A percentile compares a stretch with the other conserved stretches of the same genome.
Evolutionary conservation across 129 eudicot genomes (phyloP).

Genomic region (Artemisia tridentata): DNA sequence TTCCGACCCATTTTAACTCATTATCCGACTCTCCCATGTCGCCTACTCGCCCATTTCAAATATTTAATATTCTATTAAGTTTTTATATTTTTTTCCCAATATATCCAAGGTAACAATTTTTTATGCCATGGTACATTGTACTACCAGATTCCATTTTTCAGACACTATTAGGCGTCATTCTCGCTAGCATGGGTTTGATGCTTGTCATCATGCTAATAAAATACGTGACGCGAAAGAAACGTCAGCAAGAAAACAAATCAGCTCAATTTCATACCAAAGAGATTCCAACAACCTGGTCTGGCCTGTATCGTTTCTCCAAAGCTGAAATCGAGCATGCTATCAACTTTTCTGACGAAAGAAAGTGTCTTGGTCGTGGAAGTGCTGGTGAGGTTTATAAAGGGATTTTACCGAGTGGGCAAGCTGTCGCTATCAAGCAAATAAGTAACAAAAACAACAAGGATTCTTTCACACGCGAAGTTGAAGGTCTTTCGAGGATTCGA

Average conservation of each 20-base stretch:
- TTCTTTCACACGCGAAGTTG: constrained; percentile 63
- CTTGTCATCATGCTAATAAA: constrained; percentile 54
- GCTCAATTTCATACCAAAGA: constrained; percentile 34
- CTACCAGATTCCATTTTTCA: constrained; percentile 49
- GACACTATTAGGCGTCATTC: constrained; percentile 41
- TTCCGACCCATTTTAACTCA: no score
- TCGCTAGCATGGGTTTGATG: constrained; percentile 44
- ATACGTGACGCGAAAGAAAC: constrained; percentile 42
- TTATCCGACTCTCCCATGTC: no score
- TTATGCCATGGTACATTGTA: background rate
- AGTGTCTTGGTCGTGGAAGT: constrained; percentile 68
- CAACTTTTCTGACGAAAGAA: constrained; percentile 46
- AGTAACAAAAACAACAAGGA: constrained; percentile 56
- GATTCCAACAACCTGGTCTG: constrained; percentile 37
- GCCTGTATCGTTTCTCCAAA: constrained; percentile 66
- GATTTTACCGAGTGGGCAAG: constrained; percentile 73
- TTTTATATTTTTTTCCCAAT: background rate
- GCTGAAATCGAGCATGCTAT: constrained; percentile 66
- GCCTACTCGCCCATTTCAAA: no score
- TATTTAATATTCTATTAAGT: background rate
- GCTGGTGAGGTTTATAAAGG: constrained; percentile 79
- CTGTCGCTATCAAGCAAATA: constrained; percentile 70
- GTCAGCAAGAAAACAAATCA: constrained; percentile 23
- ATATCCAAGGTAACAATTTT: background rate
- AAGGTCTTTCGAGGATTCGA: constrained; percentile 61